These are phyloP conservation scores for Sherardia arvensis DNA, from an alignment of 257 asterid species.

Conservation along the genomic window DNA sequence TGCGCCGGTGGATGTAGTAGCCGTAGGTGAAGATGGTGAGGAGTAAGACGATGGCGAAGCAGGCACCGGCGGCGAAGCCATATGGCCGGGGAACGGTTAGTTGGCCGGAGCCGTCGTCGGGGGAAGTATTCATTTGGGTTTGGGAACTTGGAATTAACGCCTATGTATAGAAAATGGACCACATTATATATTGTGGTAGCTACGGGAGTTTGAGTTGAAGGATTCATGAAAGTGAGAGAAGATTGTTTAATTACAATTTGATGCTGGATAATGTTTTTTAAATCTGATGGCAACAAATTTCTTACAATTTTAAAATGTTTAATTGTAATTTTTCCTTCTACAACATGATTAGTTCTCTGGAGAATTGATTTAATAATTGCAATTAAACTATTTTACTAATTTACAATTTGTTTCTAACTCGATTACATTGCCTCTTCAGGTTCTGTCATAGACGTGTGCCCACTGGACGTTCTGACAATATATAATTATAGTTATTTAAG, in stretches of 20 bases:
- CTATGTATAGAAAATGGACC: background rate
- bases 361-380: background rate
- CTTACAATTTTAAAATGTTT: too few species aligned
- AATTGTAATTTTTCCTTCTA: background rate
- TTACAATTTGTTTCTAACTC: too few species aligned
- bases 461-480: too few species aligned
- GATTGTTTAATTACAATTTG: background rate
- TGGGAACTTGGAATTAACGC: background rate
- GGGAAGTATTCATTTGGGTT: background rate
- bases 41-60: background rate
- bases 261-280: background rate
- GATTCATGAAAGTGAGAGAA: background rate
- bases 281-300: background rate
- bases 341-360: background rate
- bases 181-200: background rate
- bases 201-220: background rate
- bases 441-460: too few species aligned
- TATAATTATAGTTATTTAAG: too few species aligned
- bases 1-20: slow-evolving; percentile 1
- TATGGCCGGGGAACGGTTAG: background rate
- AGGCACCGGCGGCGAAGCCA: slow-evolving; percentile 3
- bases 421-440: too few species aligned
- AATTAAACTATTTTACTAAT: too few species aligned
- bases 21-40: slow-evolving; percentile 2
- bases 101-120: background rate